These are phyloP conservation scores for Acephala macrosclerotiorum DNA, from an alignment of 2,329 filamentous ascomycete genomes.

Conservation along the genomic window DNA sequence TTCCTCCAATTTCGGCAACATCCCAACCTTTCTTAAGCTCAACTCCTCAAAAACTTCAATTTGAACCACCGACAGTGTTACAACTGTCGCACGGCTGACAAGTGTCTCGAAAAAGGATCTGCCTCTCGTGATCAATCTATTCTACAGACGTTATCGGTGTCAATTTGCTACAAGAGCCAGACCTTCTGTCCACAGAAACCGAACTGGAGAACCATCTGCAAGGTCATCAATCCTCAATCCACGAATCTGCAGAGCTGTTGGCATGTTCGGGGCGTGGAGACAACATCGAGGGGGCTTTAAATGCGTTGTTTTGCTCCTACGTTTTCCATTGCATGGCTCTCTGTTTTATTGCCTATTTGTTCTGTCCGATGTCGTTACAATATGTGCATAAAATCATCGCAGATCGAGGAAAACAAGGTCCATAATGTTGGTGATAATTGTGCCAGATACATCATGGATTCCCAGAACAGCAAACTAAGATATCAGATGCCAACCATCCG, in stretches of 20 bases:
- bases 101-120: background rate
- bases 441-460: background rate
- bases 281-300: background rate
- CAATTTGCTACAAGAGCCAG: background rate
- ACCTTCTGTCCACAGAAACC: background rate
- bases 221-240: background rate
- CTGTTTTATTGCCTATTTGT: background rate
- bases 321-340: background rate
- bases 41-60: background rate
- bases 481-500: constrained; percentile 1
- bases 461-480: background rate
- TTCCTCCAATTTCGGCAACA: constrained; percentile 7
- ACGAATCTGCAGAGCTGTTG: background rate
- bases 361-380: background rate
- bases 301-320: background rate
- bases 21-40: background rate
- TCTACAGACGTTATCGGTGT: background rate
- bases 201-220: background rate
- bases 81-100: background rate
- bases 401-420: background rate
- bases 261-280: background rate
- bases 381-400: background rate
- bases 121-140: background rate
- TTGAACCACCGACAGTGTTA: background rate
- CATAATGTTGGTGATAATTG: background rate